A percentile compares a stretch with the other conserved stretches of the same genome.
Evolutionary conservation across 129 eudicot species (phyloP).

Genomic region (Chrysanthemum lavandulifolium): DNA sequence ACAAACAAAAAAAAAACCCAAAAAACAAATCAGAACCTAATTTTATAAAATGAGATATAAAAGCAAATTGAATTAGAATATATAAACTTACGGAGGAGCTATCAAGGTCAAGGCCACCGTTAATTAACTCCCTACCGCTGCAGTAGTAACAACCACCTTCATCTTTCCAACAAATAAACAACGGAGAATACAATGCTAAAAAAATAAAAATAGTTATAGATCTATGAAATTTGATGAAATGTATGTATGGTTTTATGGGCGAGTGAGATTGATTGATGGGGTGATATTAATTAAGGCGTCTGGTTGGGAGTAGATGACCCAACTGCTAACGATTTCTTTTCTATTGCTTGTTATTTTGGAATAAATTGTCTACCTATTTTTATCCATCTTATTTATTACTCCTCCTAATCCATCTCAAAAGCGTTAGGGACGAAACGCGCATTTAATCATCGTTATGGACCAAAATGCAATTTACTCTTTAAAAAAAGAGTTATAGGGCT

Average conservation of each 20-base stretch:
- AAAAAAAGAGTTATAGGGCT: no score
- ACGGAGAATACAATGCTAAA: slow-evolving; percentile 25
- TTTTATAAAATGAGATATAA: neutral
- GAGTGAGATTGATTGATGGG: slow-evolving; percentile 11
- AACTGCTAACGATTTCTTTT: no score
- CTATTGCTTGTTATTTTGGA: no score
- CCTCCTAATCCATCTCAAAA: no score
- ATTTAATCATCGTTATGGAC: no score
- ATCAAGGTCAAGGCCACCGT: slow-evolving; percentile 79
- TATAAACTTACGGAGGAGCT: slow-evolving; percentile 58
- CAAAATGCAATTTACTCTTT: no score
- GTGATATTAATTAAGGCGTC: no score
- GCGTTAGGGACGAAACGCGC: no score
- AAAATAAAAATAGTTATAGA: neutral
- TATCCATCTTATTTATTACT: no score
- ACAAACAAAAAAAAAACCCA: slow-evolving; percentile 13
- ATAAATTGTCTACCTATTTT: no score
- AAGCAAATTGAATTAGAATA: no score
- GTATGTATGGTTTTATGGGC: slow-evolving; percentile 5
- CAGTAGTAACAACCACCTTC: slow-evolving; percentile 83
- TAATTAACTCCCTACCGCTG: slow-evolving; percentile 77
- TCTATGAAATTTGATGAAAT: neutral
- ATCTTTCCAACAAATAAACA: slow-evolving; percentile 34
- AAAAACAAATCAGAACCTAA: slow-evolving; percentile 25
- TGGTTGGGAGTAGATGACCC: no score